Percentiles rank a stretch among this genome's conserved stretches.
These are phyloP conservation scores for Diplotaxis tenuifolia DNA, from an alignment of 345 rosid genomes.

Conservation along the genomic window DNA sequence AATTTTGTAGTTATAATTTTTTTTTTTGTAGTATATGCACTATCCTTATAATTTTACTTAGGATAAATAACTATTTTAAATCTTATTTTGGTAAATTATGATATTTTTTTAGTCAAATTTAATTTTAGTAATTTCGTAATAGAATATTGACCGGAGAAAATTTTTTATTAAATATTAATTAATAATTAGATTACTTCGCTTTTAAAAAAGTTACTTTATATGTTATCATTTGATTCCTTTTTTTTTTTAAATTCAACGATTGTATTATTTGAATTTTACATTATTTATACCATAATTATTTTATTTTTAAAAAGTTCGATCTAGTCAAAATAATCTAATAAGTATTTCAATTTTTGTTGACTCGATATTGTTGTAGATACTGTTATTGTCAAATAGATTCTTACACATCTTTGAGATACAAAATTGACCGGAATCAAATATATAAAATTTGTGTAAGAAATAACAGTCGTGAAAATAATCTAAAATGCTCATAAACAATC, in stretches of 20 bases:
- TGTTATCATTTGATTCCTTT: not conserved
- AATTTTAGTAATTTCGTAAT: not conserved
- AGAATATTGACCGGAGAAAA: not conserved
- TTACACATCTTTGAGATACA: not conserved
- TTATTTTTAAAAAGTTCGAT: not conserved
- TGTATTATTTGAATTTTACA: not conserved
- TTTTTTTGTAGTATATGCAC: not conserved
- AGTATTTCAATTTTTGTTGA: not conserved
- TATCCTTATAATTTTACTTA: not conserved
- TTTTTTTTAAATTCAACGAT: not conserved
- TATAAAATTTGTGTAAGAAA: not conserved
- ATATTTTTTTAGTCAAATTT: not conserved
- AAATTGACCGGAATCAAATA: not conserved
- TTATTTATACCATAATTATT: not conserved
- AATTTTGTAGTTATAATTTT: not conserved
- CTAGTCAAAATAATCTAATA: not conserved
- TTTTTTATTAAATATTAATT: not conserved
- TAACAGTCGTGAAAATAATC: not conserved
- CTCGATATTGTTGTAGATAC: not conserved
- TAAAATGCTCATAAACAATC: not conserved
- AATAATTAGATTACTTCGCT: not conserved
- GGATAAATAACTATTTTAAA: not conserved
- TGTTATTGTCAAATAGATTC: not conserved
- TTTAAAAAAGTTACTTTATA: not conserved
- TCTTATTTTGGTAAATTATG: not conserved